Evolutionary conservation across 805 yeast genomes (phyloP), one percentile per base, ranked within the genome.

Genomic region (Saccharomyces eubayanus): DNA sequence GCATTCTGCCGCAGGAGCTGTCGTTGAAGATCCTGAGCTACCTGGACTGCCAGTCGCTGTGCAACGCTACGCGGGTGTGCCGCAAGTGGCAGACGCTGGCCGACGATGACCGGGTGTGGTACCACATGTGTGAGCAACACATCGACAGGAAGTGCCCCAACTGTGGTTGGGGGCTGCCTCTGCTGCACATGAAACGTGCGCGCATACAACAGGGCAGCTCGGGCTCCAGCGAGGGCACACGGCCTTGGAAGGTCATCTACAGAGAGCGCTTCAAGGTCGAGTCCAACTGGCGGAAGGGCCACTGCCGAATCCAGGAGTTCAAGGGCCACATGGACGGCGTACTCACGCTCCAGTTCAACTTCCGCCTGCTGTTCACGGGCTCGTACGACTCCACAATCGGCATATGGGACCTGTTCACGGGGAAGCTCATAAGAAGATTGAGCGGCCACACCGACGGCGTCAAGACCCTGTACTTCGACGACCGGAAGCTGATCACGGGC

Each of bases 91-190:
- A 88, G 66, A 74, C 74, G 53, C 74, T 94, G 55, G 98, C 99
- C 1, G 97, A 94, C 69, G 97, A 92, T 67, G 98, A 94, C 65
- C 74, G 95, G 50, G 97, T 94, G 2, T 94, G 99, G 99, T 94
- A 92, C 67, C 91, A 92, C 60, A 85, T 94, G 90, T 94, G 99
- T 67, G 96, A 90, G 67, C 99, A 94, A 72, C 99, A 94, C 70
- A 94, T 94, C 53, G 99, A 94, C 72, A 79, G 96, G 56, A 94
- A 94, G 70, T 94, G 99, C 73, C 96, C 97, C 43, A 89, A 89
- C 65, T 94, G 99, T 73, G 99, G 99, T 14, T 94, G 99, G 99
- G 99, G 99, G 4, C 76, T 94, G 59, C 99, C 99, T 2, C 73
- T 94, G 55, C 80, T 94, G 82, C 96, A 90, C 64, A 89, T 90